Evolutionary conservation across 257 asterid species (phyloP), one percentile per base, ranked within the genome.

Genomic region (Nicotiana tabacum): DNA sequence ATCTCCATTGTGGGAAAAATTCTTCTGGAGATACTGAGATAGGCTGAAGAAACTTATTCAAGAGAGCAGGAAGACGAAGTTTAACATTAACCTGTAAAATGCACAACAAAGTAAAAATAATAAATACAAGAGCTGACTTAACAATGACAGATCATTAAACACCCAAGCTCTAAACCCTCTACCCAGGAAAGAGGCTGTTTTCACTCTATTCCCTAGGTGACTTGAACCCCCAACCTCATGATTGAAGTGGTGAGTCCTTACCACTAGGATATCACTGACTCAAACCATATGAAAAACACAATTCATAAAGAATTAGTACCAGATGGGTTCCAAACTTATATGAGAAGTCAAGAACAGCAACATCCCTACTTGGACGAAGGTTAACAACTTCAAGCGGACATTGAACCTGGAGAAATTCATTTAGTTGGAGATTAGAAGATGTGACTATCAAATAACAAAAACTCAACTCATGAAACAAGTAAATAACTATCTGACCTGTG

Each of bases 1-100:
- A 95, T 90, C 96, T 91, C 98, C 98, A 95, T 64, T 93, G 98
- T 10, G 93, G 93, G 88, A 95, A 95, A 88, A 95, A 95, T 84
- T 95, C 98, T 86, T 95, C 98, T 35, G 93, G 90, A 53, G 98
- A 87, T 81, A 93, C 90, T 77, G 87, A 35, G 82, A 95, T 90
- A 74, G 97, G 97, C 86, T 92, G 97, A 83, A 93, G 81, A 89
- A 93, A 95, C 86, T 95, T 95, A 89, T 90, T 95, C 86, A 95
- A 86, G 83, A 93, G 90, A 74, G 95, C 97, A 24, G 98, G 98
- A 86, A 95, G 95, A 65, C 97, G 95, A 83, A 95, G 98, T 87
- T 92, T 95, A 76, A 92, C 97, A 87, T 86, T 91, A 83, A 95
- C 97, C 98, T 95, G 93, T 32, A 13, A 69, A 77, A 55, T 37